Conservation (phyloP, 768 basidiomycete genomes). For the Kwoniella dejecticola region DNA sequence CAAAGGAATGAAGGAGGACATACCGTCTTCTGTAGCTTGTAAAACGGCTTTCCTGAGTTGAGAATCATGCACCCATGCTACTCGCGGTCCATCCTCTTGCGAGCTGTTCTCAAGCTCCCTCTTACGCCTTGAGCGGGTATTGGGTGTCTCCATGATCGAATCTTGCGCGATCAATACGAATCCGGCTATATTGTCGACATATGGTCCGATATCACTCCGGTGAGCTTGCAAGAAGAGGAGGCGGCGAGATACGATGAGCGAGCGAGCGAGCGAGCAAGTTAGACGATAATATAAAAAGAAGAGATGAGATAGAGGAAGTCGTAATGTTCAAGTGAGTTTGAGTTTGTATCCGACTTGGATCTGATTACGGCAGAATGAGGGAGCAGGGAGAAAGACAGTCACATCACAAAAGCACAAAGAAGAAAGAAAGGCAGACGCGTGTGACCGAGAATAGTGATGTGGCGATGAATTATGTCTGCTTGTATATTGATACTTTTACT, state of each 20-base stretch:
- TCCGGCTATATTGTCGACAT: neutral
- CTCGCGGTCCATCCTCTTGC: slow-evolving; percentile 26
- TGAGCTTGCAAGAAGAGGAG: too few relatives aligned
- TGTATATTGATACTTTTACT: too few relatives aligned
- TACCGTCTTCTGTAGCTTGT: slow-evolving; percentile 32
- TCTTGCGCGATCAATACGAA: neutral
- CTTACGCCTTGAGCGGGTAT: slow-evolving; percentile 39
- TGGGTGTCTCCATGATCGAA: slow-evolving; percentile 38
- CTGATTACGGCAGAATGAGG: too few relatives aligned
- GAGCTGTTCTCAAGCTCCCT: slow-evolving; percentile 30
- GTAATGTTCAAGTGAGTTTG: too few relatives aligned
- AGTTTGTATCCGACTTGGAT: too few relatives aligned
- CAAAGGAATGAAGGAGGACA: slow-evolving; percentile 10
- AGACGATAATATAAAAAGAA: too few relatives aligned
- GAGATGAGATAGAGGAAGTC: too few relatives aligned
- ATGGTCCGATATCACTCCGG: neutral
- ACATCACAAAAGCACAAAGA: neutral
- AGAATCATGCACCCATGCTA: slow-evolving; percentile 38
- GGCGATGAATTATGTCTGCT: too few relatives aligned
- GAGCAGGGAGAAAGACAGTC: too few relatives aligned
- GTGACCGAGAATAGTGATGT: neutral
- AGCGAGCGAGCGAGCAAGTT: too few relatives aligned
- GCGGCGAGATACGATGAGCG: too few relatives aligned
- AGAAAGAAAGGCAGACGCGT: neutral
- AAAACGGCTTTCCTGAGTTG: slow-evolving; percentile 25